phyloP scores from a whole-genome alignment of 2,329 filamentous ascomycete genomes.

The Colletotrichum simmondsii region DNA sequence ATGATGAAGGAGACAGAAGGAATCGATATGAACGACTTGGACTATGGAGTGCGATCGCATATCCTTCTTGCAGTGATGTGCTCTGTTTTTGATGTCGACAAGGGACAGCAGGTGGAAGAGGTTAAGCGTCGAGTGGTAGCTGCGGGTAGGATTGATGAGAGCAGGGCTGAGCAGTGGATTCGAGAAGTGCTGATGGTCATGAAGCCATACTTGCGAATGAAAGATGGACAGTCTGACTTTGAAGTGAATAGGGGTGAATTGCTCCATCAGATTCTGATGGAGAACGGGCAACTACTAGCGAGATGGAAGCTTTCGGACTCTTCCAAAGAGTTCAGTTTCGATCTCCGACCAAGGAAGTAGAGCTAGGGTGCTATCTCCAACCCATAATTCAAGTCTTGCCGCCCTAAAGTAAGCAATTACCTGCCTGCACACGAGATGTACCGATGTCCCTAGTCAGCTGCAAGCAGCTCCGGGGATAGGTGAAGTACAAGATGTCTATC shows the following conservation, averaged over 20 bases:
- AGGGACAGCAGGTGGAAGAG: conserved; percentile 1
- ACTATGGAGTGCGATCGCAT: conserved; percentile 34
- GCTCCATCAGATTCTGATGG: conserved; percentile 1
- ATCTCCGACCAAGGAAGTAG: conserved; percentile 1
- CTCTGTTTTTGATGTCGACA: conserved; percentile 14
- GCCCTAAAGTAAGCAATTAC: conserved; percentile 40
- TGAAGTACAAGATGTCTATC: conserved; percentile 21
- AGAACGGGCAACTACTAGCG: conserved; percentile 23
- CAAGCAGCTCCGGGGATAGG: conserved; percentile 40
- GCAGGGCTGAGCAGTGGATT: not conserved
- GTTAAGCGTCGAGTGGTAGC: conserved; percentile 2
- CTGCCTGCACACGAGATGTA: not conserved
- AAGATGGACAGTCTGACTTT: not conserved
- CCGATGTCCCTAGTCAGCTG: not conserved
- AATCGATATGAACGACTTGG: conserved; percentile 6
- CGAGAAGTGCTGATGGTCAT: not conserved
- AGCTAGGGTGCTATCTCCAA: conserved; percentile 46
- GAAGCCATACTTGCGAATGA: not conserved
- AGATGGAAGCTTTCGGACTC: conserved; percentile 6
- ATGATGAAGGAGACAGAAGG: conserved; percentile 31
- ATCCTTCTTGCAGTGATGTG: conserved; percentile 32
- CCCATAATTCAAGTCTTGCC: conserved; percentile 51
- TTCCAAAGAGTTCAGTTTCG: conserved; percentile 6
- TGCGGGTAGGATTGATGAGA: conserved; percentile 6
- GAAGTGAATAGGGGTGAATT: not conserved